Percentiles rank a stretch among this genome's conserved stretches.
These are phyloP conservation scores for Paramecium caudatum DNA, from an alignment of 73 alveolate genomes.

Conservation along the genomic window DNA sequence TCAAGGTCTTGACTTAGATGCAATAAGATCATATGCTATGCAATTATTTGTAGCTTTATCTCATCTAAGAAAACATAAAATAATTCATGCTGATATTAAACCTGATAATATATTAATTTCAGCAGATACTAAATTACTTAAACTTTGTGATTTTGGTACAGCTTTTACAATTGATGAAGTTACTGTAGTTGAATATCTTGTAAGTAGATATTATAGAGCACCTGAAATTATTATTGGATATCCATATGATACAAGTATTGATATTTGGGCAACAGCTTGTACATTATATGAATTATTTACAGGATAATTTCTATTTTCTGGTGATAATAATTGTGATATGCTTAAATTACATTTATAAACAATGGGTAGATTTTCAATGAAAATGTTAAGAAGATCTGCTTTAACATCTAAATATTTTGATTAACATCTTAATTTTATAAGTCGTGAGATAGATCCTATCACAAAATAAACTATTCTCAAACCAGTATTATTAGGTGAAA, in stretches of 20 bases:
- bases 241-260: constrained; percentile 81
- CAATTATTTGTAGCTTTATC: constrained; percentile 88
- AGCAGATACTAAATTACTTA: constrained; percentile 81
- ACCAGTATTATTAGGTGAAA: constrained; percentile 76
- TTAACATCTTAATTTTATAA: constrained; percentile 71
- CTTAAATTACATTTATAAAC: constrained; percentile 83
- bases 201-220: constrained; percentile 90
- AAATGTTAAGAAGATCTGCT: constrained; percentile 79
- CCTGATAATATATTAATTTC: constrained; percentile 90
- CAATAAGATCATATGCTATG: constrained; percentile 86
- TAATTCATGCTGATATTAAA: constrained; percentile 91
- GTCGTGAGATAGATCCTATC: constrained; percentile 80
- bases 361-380: constrained; percentile 84
- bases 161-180: constrained; percentile 84
- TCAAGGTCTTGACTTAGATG: constrained; percentile 84
- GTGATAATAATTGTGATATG: constrained; percentile 89
- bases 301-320: constrained; percentile 87
- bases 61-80: constrained; percentile 75
- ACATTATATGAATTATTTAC: constrained; percentile 90
- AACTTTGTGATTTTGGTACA: constrained; percentile 92
- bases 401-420: constrained; percentile 80
- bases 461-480: constrained; percentile 75
- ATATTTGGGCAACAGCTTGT: constrained; percentile 88
- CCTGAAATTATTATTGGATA: constrained; percentile 92
- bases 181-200: constrained; percentile 83